These are phyloP conservation scores for Auricularia cornea DNA, from an alignment of 768 basidiomycete species.

Conservation along the genomic window DNA sequence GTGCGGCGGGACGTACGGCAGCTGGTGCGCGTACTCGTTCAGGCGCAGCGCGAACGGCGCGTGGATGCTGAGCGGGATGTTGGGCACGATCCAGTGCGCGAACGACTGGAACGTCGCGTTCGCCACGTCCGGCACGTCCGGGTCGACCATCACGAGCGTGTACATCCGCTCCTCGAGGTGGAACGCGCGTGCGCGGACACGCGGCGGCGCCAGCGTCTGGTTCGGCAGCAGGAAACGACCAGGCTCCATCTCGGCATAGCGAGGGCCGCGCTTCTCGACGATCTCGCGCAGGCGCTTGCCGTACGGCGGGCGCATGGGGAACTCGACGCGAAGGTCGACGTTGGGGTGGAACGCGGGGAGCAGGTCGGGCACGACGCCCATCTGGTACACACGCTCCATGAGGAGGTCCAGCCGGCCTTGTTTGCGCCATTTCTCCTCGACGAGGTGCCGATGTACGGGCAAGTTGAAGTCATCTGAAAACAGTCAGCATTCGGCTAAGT, in stretches of 20 bases:
- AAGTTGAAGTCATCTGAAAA: slow-evolving; percentile 27
- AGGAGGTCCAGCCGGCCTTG: slow-evolving; percentile 78
- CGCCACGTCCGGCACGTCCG: slow-evolving; percentile 80
- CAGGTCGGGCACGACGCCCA: slow-evolving; percentile 86
- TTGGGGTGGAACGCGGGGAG: slow-evolving; percentile 63
- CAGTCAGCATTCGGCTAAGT: too few species aligned
- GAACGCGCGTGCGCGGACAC: slow-evolving; percentile 66
- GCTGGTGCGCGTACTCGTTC: slow-evolving; percentile 22
- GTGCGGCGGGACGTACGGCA: slow-evolving; percentile 81
- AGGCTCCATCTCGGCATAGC: slow-evolving; percentile 49
- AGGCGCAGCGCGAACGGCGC: slow-evolving; percentile 8
- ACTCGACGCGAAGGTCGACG: slow-evolving; percentile 63
- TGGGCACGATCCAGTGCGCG: slow-evolving; percentile 87
- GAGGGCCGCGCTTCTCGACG: slow-evolving; percentile 6
- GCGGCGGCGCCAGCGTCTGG: slow-evolving; percentile 63
- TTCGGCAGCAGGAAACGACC: slow-evolving; percentile 59
- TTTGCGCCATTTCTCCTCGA: slow-evolving; percentile 79
- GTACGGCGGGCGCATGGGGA: slow-evolving; percentile 30
- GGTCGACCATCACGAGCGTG: slow-evolving; percentile 84
- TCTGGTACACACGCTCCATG: slow-evolving; percentile 92
- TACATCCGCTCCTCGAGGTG: slow-evolving; percentile 74
- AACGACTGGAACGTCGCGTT: slow-evolving; percentile 59
- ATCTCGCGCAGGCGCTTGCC: slow-evolving; percentile 18
- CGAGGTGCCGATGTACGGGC: slow-evolving; percentile 65
- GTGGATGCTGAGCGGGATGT: slow-evolving; percentile 58